Evolutionary conservation across 768 basidiomycete genomes (phyloP).

Genomic region (Suillus decipiens): DNA sequence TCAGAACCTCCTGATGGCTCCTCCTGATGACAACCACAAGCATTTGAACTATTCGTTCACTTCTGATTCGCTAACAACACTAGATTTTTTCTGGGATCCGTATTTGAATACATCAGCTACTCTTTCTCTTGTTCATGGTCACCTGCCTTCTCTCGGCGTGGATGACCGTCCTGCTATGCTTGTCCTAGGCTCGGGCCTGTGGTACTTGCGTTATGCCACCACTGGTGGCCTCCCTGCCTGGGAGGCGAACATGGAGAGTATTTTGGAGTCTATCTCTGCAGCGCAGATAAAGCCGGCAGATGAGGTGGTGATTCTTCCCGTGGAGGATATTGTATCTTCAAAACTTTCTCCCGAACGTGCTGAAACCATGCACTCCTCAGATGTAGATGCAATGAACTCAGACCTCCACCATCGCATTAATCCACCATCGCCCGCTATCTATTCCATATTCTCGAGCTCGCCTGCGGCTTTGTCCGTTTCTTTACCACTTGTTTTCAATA

Average conservation of each 20-base stretch:
- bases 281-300: constrained; percentile 56
- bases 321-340: constrained; percentile 66
- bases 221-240: constrained; percentile 80
- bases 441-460: constrained; percentile 29
- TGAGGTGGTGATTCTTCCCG: constrained; percentile 73
- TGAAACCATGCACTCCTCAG: constrained; percentile 68
- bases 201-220: constrained; percentile 79
- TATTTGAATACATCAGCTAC: constrained; percentile 74
- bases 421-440: constrained; percentile 32
- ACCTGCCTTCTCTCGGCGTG: constrained; percentile 1
- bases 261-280: constrained; percentile 52
- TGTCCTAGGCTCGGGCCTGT: constrained; percentile 83
- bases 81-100: constrained; percentile 84
- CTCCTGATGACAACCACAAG: constrained; percentile 59
- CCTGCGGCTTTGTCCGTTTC: constrained; percentile 42
- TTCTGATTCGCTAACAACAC: constrained; percentile 45
- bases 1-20: constrained; percentile 50
- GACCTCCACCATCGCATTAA: constrained; percentile 72
- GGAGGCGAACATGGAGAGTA: constrained; percentile 70
- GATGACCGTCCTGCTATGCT: constrained; percentile 58
- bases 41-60: constrained; percentile 63
- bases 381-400: constrained; percentile 92
- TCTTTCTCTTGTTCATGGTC: constrained; percentile 41
- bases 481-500: constrained; percentile 79
- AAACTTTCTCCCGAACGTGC: constrained; percentile 68